Evolutionary conservation across 2,329 filamentous ascomycete species (phyloP), one percentile per base, ranked within the genome.

Genomic region (Mycocentrospora acerina): DNA sequence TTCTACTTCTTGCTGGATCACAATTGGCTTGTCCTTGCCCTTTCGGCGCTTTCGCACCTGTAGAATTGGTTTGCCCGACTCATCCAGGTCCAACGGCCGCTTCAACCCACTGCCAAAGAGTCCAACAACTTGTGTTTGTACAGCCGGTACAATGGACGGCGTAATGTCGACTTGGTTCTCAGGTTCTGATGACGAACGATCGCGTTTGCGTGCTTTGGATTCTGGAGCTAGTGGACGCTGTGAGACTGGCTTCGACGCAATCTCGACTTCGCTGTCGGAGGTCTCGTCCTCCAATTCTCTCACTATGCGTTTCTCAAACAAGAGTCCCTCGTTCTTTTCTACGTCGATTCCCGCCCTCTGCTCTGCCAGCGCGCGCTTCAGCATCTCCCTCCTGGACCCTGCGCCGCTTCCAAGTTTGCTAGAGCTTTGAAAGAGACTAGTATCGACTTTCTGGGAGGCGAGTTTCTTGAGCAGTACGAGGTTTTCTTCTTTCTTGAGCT

Each of bases 401-500:
- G 82, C 36, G 12, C 60, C 58, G 19, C 84, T 81, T 1, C 90
- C 90, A 7, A 97, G 70, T 40, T 82, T 81, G 51, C 81, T 87
- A 35, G 85, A 87, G 64, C 89, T 95, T 41, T 82, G 77, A 45
- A 95, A 85, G 14, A 89, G 72, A 46, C 80, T 88, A 1, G 88
- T 95, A 62, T 97, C 90, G 51, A 93, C 80, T 59, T 86, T 90
- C 37, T 81, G 78, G 44, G 81, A 77, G 13, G 88, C 87, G 17
- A 98, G 77, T 63, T 93, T 90, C 61, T 87, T 86, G 55, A 97
- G 76, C 19, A 98, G 73, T 40, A 83, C 86, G 18, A 88, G 76
- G 58, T 88, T 95, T 67, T 97, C 91, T 62, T 98, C 93, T 67
- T 95, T 96, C 67, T 84, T 87, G 30, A 98, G 74, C 76, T 98